These are phyloP conservation scores for Elymus sibiricus DNA, from an alignment of 176 grass and related monocot genomes.

Conservation along the genomic window DNA sequence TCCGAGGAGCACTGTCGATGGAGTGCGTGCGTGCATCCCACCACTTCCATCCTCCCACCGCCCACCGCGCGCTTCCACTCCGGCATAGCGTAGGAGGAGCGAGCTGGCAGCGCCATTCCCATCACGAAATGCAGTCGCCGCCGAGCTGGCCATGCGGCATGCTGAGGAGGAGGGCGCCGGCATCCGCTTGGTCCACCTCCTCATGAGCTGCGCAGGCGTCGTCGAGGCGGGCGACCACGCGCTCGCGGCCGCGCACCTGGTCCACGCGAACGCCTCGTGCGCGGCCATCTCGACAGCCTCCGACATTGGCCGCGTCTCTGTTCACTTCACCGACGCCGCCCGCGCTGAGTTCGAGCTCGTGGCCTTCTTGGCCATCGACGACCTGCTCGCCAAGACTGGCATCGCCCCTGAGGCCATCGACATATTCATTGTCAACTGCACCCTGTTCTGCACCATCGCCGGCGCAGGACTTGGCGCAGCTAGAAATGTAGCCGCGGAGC, in stretches of 20 bases:
- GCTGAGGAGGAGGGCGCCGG: conserved; percentile 69
- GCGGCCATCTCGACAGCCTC: conserved; percentile 44
- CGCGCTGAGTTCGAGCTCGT: conserved; percentile 39
- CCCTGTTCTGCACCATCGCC: conserved; percentile 49
- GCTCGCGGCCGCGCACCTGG: conserved; percentile 33
- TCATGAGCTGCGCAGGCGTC: conserved; percentile 87
- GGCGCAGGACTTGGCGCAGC: conserved; percentile 33
- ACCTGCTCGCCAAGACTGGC: conserved; percentile 49
- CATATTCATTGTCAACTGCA: conserved; percentile 64
- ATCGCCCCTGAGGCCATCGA: conserved; percentile 18
- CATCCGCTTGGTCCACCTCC: no score
- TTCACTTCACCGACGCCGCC: conserved; percentile 52
- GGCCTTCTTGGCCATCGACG: conserved; percentile 51
- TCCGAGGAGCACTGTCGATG: no score
- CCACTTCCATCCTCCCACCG: neutral
- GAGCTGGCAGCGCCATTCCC: neutral
- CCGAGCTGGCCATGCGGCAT: conserved; percentile 33
- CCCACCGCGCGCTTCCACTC: neutral
- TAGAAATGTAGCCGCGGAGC: conserved; percentile 81
- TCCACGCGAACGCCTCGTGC: conserved; percentile 46
- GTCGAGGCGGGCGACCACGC: conserved; percentile 47
- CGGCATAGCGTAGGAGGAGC: conserved; percentile 8
- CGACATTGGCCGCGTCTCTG: conserved; percentile 76
- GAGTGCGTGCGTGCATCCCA: neutral
- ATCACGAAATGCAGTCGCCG: neutral